A percentile compares a stretch with the other conserved stretches of the same genome.
phyloP scores from a whole-genome alignment of 306 rosid species.

The Ormosia emarginata region DNA sequence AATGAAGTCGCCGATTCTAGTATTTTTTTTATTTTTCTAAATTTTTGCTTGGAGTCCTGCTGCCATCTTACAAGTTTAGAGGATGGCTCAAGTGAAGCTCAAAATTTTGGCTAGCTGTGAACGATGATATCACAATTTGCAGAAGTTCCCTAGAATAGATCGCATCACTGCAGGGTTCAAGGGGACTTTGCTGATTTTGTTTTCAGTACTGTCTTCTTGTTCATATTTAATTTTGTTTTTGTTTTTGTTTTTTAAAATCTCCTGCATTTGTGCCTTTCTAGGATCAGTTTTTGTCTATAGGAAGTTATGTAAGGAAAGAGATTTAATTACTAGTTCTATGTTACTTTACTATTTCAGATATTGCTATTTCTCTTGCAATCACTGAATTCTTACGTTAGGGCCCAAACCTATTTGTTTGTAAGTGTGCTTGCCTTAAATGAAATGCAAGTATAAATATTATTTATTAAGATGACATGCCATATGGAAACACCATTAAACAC shows the following conservation, averaged over 20 bases:
- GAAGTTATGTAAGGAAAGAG: background rate
- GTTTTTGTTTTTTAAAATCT: background rate
- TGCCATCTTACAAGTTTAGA: constrained; percentile 20
- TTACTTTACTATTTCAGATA: background rate
- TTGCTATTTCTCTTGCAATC: background rate
- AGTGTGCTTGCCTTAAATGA: background rate
- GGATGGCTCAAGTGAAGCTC: constrained; percentile 38
- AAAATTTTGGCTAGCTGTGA: constrained; percentile 48
- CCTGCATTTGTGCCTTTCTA: background rate
- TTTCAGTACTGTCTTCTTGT: background rate
- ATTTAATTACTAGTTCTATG: background rate
- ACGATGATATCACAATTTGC: constrained; percentile 27
- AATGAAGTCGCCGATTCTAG: constrained; percentile 30
- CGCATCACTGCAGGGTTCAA: constrained; percentile 11
- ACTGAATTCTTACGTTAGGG: background rate
- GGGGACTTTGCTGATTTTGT: constrained; percentile 32
- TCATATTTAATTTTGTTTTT: constrained; percentile 19
- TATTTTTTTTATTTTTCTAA: background rate
- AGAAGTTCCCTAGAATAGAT: constrained; percentile 22
- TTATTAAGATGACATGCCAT: too few relatives aligned
- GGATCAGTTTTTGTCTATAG: constrained; percentile 9
- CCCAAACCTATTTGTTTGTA: background rate
- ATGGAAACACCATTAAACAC: too few relatives aligned
- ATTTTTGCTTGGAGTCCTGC: constrained; percentile 35
- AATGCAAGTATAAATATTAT: background rate